Conservation (phyloP, 2,329 filamentous ascomycete species). For the Geosmithia putterillii region DNA sequence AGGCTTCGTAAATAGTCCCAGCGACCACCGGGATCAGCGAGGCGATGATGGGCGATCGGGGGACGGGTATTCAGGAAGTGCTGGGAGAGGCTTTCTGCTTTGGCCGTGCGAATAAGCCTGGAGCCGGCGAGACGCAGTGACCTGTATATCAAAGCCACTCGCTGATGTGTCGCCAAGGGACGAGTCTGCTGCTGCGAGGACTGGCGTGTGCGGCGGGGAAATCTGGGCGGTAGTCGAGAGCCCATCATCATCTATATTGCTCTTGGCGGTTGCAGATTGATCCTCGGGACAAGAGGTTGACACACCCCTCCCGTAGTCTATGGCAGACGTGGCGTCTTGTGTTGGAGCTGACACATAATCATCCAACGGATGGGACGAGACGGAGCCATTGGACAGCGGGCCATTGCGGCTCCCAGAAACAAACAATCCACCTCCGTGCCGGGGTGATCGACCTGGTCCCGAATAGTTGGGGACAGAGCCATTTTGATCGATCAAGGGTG, state of each 20-base stretch:
- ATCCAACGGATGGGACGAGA: not conserved
- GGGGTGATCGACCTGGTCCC: not conserved
- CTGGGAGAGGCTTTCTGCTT: constrained; percentile 7
- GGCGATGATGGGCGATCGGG: not conserved
- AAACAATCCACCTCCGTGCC: not conserved
- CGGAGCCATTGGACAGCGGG: not conserved
- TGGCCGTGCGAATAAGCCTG: not conserved
- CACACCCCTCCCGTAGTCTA: not conserved
- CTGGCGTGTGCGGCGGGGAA: constrained; percentile 13
- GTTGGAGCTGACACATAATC: not conserved
- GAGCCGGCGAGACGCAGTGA: not conserved
- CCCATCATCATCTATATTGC: not conserved
- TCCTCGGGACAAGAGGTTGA: not conserved
- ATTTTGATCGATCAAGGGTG: constrained; percentile 12
- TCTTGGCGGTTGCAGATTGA: not conserved
- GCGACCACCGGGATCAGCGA: too few species aligned
- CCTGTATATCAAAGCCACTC: not conserved
- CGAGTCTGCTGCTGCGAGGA: not conserved
- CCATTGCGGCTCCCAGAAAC: not conserved
- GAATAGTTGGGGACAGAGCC: not conserved
- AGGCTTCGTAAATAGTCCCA: too few species aligned
- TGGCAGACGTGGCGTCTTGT: not conserved
- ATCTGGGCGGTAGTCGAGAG: constrained; percentile 3
- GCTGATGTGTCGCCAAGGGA: not conserved
- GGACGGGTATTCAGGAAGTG: constrained; percentile 7